These are phyloP conservation scores for Aspergillus heteromorphus DNA, from an alignment of 495 filamentous ascomycete genomes.

Conservation along the genomic window DNA sequence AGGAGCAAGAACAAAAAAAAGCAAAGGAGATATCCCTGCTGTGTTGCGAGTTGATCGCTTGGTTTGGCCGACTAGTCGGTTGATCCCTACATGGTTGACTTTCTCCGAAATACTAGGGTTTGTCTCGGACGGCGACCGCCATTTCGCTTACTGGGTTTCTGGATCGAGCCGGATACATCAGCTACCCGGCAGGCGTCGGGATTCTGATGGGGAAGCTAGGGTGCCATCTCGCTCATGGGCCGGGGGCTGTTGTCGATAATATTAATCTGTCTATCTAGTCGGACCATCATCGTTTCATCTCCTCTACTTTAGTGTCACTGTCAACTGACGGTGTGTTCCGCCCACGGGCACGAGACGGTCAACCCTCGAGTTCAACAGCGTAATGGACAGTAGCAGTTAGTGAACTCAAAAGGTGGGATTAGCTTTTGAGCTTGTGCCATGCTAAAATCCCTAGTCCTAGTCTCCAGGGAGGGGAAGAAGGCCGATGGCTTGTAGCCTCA, in stretches of 20 bases:
- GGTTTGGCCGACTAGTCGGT: neutral
- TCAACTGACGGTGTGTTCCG: no score
- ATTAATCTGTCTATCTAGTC: no score
- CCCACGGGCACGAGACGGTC: no score
- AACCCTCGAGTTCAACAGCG: no score
- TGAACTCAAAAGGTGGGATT: neutral
- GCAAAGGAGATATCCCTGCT: neutral
- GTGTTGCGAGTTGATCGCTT: neutral
- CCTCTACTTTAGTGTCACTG: no score
- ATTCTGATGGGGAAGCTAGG: neutral
- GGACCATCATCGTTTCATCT: neutral
- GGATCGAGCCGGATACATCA: conserved; percentile 10
- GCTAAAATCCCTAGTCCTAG: neutral
- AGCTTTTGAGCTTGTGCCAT: neutral
- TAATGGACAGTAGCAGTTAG: no score
- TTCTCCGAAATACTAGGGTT: conserved; percentile 8
- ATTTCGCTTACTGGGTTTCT: conserved; percentile 8
- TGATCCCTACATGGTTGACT: conserved; percentile 11
- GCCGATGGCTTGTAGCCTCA: neutral
- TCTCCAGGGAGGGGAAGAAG: neutral
- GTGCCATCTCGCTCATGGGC: neutral
- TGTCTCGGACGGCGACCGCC: conserved; percentile 15
- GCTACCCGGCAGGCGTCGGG: conserved; percentile 1
- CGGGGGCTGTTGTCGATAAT: neutral
- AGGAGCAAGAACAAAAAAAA: neutral